These are phyloP conservation scores for Austroboletus rostrupii DNA, from an alignment of 1,284 basidiomycete genomes.

Conservation along the genomic window DNA sequence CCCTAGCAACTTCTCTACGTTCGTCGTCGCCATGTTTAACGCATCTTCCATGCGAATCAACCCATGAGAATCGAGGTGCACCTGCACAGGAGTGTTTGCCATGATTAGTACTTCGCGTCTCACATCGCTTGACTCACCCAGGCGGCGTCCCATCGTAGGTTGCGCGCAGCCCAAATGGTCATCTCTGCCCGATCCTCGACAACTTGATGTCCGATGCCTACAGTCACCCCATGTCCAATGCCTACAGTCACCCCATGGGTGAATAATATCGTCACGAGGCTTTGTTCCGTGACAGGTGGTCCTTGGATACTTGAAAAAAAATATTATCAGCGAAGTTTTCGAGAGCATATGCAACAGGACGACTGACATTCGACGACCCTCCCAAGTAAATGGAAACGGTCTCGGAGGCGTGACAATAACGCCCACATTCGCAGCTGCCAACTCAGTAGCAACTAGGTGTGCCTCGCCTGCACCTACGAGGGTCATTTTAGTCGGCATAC, in stretches of 20 bases:
- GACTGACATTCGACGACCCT: constrained; percentile 46
- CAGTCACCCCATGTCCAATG: constrained; percentile 70
- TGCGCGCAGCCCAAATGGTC: constrained; percentile 51
- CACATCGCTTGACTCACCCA: constrained; percentile 15
- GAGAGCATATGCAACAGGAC: not conserved
- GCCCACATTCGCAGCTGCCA: constrained; percentile 68
- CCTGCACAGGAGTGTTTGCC: constrained; percentile 14
- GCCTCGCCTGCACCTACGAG: constrained; percentile 73
- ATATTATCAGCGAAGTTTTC: constrained; percentile 11
- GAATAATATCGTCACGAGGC: constrained; percentile 59
- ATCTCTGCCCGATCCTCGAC: constrained; percentile 8
- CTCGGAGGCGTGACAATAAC: constrained; percentile 65
- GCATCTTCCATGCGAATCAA: constrained; percentile 24
- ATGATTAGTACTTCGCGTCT: not conserved
- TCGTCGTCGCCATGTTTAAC: constrained; percentile 21
- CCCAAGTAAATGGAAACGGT: constrained; percentile 59
- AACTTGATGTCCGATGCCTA: constrained; percentile 61
- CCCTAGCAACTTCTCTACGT: constrained; percentile 54
- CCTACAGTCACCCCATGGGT: constrained; percentile 72
- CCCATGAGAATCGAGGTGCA: constrained; percentile 16
- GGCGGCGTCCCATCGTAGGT: constrained; percentile 53
- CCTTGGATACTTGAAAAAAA: constrained; percentile 50
- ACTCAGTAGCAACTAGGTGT: constrained; percentile 69
- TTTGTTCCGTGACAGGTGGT: constrained; percentile 68
- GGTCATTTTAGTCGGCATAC: constrained; percentile 47